These are phyloP conservation scores for Aspergillus avenaceus DNA, from an alignment of 495 filamentous ascomycete genomes.

Conservation along the genomic window DNA sequence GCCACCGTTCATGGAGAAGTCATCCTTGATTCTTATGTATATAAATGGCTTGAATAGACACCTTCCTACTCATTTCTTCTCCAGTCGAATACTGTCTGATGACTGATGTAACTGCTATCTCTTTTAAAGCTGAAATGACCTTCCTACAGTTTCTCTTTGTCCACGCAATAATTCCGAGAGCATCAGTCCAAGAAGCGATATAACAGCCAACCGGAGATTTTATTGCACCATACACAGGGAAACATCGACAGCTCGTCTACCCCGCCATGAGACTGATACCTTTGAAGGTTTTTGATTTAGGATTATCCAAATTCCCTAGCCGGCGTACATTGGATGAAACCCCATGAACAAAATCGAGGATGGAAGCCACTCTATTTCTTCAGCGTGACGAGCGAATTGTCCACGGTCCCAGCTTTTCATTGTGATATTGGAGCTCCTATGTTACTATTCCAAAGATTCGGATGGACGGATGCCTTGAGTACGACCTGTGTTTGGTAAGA, in stretches of 20 bases:
- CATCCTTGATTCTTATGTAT: not conserved
- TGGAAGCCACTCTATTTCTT: too few species aligned
- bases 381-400: too few species aligned
- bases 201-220: constrained; percentile 2
- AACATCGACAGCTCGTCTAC: not conserved
- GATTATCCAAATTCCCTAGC: not conserved
- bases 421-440: too few species aligned
- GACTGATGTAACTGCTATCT: too few species aligned
- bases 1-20: not conserved
- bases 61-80: too few species aligned
- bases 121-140: too few species aligned
- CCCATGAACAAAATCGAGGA: too few species aligned
- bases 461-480: too few species aligned
- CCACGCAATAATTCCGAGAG: not conserved
- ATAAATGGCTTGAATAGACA: constrained; percentile 1
- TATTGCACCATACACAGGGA: not conserved
- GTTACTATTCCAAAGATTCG: too few species aligned
- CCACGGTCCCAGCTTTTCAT: too few species aligned
- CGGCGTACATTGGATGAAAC: not conserved
- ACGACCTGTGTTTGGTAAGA: too few species aligned
- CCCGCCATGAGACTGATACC: not conserved
- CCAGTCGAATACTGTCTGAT: too few species aligned
- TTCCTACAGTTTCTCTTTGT: not conserved
- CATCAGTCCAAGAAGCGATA: not conserved
- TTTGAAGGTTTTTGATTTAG: not conserved